Evolutionary conservation across 371 early-diverging fungal species (phyloP), one percentile per base, ranked within the genome.

Genomic region (Rhizomucor pusillus): DNA sequence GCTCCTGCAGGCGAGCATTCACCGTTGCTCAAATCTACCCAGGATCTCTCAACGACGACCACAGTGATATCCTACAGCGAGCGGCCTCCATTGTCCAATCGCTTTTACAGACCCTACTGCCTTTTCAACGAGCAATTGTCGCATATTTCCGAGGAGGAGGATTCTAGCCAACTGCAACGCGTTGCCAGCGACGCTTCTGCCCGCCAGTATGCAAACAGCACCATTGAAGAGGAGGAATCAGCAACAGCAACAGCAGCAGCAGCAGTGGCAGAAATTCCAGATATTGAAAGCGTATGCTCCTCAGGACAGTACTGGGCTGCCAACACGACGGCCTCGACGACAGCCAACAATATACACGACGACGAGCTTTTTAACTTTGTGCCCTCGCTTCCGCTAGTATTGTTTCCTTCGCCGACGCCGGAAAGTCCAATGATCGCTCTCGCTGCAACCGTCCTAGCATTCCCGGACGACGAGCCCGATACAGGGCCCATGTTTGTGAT

Each of bases 101-200:
- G 45, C 33, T 47, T 40, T 24, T 58, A 63, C 50, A 63, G 54
- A 41, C 63, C 63, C 34, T 63, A 63, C 24, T 45, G 55, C 41
- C 22, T 59, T 20, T 58, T 59, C 19, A 54, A 50, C 19, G 64
- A 63, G 22, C 64, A 56, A 23, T 41, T 63, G 10, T 63, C 64
- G 1, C 59, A 63, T 37, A 63, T 63, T 29, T 59, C 59, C 4
- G 64, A 63, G 43, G 64, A 63, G 43, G n/a, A 29, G 29, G 64
- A 63, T 25, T 59, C 56, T 9, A 61, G 56, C 23, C 55, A 56
- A 56, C 18, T 61, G 12, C 62, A 50, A 13, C 56, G 52, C 3
- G 56, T 56, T 40, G 47, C 56, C 9, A 56, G 56, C 13, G 47
- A 45, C 43, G 41, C 59, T 14, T 54, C 22, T 19, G 48, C 43